phyloP scores from a whole-genome alignment of 805 yeast genomes.

The Cyberlindnera nakhonratchasimensis region DNA sequence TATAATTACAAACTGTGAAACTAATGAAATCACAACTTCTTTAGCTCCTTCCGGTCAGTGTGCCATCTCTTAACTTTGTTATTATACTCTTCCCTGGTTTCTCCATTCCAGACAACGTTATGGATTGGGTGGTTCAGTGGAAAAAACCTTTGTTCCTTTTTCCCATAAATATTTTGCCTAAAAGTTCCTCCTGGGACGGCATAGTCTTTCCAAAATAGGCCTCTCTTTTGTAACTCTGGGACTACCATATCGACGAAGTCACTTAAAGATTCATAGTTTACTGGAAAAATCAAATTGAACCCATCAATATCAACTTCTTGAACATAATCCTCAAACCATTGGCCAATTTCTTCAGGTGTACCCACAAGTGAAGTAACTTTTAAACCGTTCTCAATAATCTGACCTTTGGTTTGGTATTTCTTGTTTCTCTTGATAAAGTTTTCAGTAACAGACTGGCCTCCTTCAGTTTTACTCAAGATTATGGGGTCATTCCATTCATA shows the following conservation, averaged over 20 bases:
- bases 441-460: conserved; percentile 34
- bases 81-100: conserved; percentile 22
- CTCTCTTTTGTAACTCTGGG: conserved; percentile 36
- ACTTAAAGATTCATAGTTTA: conserved; percentile 35
- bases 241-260: conserved; percentile 36
- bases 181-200: conserved; percentile 36
- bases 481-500: conserved; percentile 29
- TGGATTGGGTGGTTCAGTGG: conserved; percentile 23
- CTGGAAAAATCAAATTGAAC: conserved; percentile 38
- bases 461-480: conserved; percentile 31
- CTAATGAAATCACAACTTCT: conserved; percentile 1
- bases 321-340: conserved; percentile 38
- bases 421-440: conserved; percentile 25
- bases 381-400: conserved; percentile 34
- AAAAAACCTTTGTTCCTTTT: conserved; percentile 22
- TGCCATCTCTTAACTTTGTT: conserved; percentile 11
- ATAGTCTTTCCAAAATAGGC: conserved; percentile 37
- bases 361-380: conserved; percentile 33
- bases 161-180: conserved; percentile 35
- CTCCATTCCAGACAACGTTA: conserved; percentile 18
- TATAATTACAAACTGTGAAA: too few relatives aligned
- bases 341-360: conserved; percentile 36
- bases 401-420: conserved; percentile 24
- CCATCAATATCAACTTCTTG: conserved; percentile 41
- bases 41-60: background rate